phyloP scores from a whole-genome alignment of 208 protist species.

The Acanthamoeba castellanii region DNA sequence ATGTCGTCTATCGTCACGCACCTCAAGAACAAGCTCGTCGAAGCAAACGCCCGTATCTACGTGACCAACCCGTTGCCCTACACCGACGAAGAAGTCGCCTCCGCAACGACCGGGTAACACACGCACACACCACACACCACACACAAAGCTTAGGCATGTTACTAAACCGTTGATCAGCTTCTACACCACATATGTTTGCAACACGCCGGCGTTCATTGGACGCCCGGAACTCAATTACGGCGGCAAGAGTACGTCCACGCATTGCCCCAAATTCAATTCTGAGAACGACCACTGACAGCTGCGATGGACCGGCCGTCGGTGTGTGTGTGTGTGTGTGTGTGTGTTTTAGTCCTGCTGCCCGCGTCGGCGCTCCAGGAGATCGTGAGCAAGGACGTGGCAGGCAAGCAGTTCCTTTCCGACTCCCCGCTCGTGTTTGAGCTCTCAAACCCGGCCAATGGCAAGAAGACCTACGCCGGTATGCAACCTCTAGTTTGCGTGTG shows the following conservation, averaged over 20 bases:
- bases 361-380: conserved; percentile 61
- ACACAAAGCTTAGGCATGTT: background rate
- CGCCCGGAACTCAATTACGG: conserved; percentile 47
- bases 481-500: background rate
- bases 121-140: background rate
- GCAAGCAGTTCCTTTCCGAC: conserved; percentile 14
- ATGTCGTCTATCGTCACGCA: conserved; percentile 6
- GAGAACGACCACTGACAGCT: background rate
- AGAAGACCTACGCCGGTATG: conserved; percentile 5
- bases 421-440: conserved; percentile 56
- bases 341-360: conserved; percentile 6
- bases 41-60: background rate
- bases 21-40: conserved; percentile 44
- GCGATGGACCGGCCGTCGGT: too few relatives aligned
- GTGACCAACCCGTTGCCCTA: background rate
- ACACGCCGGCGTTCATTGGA: conserved; percentile 22
- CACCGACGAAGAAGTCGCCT: conserved; percentile 23
- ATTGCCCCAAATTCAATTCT: background rate
- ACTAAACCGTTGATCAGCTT: background rate
- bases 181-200: background rate
- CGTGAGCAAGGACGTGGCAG: conserved; percentile 51
- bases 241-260: conserved; percentile 17
- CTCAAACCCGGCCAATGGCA: background rate
- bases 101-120: background rate
- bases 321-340: background rate